phyloP scores from a whole-genome alignment of 768 basidiomycete genomes.

The Russula sp. region DNA sequence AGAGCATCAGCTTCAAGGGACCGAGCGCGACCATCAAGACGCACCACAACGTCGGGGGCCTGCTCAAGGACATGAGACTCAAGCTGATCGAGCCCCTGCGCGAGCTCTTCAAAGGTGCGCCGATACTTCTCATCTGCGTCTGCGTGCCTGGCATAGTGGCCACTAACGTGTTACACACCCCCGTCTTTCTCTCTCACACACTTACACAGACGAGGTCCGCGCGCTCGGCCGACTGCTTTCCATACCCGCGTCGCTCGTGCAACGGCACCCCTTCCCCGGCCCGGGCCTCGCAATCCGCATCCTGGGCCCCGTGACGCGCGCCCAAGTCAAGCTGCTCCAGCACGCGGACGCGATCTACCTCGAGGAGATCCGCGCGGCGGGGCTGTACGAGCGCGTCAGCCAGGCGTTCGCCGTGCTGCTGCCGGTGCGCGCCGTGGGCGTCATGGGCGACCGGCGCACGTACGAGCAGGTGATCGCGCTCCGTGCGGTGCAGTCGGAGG shows the following conservation, averaged over 20 bases:
- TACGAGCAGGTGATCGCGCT: conserved; percentile 97
- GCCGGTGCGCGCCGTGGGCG: conserved; percentile 97
- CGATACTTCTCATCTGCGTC: background rate
- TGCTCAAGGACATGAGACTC: conserved; percentile 96
- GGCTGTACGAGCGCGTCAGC: conserved; percentile 86
- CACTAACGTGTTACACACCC: background rate
- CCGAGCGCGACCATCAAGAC: conserved; percentile 99
- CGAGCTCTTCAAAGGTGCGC: conserved; percentile 93
- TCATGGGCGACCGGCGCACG: conserved; percentile 94
- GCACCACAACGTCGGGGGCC: conserved; percentile 96
- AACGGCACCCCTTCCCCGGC: conserved; percentile 97
- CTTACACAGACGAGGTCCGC: conserved; percentile 80
- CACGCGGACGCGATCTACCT: conserved; percentile 95
- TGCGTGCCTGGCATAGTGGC: background rate
- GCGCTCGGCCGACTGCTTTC: conserved; percentile 83
- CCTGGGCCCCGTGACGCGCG: conserved; percentile 88
- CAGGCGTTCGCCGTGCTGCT: conserved; percentile 95
- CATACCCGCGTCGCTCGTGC: conserved; percentile 90
- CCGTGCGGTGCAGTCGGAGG: conserved; percentile 94
- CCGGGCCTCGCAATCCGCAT: conserved; percentile 98
- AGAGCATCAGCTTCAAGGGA: conserved; percentile 98
- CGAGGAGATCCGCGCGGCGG: conserved; percentile 92
- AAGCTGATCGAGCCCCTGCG: conserved; percentile 97
- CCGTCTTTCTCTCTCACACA: background rate
- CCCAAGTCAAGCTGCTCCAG: conserved; percentile 88